Base-by-base conservation (phyloP, 139 green algal species). In the Coelastrella sp. region DNA sequence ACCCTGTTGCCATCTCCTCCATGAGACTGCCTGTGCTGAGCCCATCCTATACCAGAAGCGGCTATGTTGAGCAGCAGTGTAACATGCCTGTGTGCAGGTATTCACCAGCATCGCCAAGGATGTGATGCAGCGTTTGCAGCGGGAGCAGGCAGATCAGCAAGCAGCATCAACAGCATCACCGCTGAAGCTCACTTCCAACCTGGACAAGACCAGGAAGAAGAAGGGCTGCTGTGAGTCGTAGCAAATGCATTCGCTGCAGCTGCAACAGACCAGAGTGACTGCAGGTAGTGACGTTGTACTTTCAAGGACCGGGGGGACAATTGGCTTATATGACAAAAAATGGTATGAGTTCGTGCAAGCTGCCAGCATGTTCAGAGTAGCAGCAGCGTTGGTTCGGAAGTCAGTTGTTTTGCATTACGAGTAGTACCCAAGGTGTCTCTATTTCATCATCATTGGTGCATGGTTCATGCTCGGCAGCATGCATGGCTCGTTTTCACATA, bases 11-110 rank as follows among this genome's bases (percentile, higher is more conserved):
- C 35, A 1, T 49, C 35, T 49, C 35, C 35, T 49, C 35, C 35
- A 49, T 49, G 35, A 49, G 35, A 3, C 35, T 49, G 35, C 35
- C 35, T 49, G 63, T 70, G 63, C 15, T 70, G 15, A 70, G 63
- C 63, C 15, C 63, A 70, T 70, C 12, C 63, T 22, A 70, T 17
- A 70, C 4, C 12, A 17, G 9, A 70, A 15, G 63, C 63, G 35
- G 35, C 35, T 49, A 97, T 35, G 97, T 99, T 65, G 95, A 97
- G 19, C 95, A 99, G 92, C 95, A 97, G 65, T 65, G 58, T 19
- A 56, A 35, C 49, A 70, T 65, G 35, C 80, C 7, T 88, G 65
- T 75, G 25, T 85, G 27, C 92, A 97, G 95, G 95, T 95, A 75
- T 97, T 97, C 87, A 90, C 93, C 7, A 92, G 93, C 12, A 92